phyloP scores from a whole-genome alignment of 306 rosid genomes.

The Hippophae rhamnoides region DNA sequence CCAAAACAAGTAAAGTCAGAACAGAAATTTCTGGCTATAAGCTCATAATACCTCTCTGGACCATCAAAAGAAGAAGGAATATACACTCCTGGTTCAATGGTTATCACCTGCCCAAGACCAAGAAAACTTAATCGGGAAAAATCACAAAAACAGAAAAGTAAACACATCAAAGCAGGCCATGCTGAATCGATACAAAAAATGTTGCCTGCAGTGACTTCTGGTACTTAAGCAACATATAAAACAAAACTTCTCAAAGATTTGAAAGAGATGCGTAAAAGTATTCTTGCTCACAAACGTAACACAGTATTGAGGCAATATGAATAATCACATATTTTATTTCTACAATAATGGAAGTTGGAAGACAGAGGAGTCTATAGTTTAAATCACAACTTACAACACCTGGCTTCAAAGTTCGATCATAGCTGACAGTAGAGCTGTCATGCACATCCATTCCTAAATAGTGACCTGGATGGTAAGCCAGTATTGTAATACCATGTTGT shows the following conservation, averaged over 20 bases:
- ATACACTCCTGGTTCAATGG: constrained; percentile 91
- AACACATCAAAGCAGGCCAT: background rate
- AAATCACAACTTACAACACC: constrained; percentile 70
- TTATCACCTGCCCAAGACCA: constrained; percentile 56
- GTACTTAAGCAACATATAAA: too few species aligned
- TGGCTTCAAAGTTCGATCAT: constrained; percentile 62
- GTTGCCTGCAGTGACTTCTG: background rate
- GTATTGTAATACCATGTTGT: background rate
- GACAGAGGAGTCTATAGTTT: too few species aligned
- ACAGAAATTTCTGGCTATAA: constrained; percentile 8
- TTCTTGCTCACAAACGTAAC: background rate
- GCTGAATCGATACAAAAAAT: background rate
- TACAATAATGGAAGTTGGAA: too few species aligned
- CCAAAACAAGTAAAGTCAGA: constrained; percentile 12
- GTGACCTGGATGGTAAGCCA: constrained; percentile 48
- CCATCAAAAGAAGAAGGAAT: constrained; percentile 56
- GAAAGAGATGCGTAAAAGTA: too few species aligned
- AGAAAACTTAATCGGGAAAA: constrained; percentile 1
- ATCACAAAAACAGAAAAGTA: background rate
- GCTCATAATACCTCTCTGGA: constrained; percentile 49
- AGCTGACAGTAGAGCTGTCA: constrained; percentile 64
- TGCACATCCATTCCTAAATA: constrained; percentile 94
- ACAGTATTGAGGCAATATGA: background rate
- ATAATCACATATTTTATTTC: background rate
- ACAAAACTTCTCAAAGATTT: too few species aligned